These are phyloP conservation scores for Hypsizygus marmoreus DNA, from an alignment of 768 basidiomycete genomes.

Conservation along the genomic window DNA sequence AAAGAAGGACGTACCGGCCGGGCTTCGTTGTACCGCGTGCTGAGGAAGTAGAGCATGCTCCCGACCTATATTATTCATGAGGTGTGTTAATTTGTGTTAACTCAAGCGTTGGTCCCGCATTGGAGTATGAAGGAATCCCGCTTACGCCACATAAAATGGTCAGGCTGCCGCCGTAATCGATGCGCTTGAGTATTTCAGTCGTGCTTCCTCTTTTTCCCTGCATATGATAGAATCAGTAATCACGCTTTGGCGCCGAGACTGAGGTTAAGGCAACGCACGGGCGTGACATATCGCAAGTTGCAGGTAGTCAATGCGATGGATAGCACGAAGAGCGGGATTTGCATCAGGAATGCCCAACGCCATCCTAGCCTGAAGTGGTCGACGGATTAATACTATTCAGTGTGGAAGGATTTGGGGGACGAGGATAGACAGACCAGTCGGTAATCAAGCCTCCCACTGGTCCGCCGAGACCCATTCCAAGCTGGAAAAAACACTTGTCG, in stretches of 20 bases:
- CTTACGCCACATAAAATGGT: too few relatives aligned
- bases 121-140: too few relatives aligned
- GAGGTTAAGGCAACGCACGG: conserved; percentile 40
- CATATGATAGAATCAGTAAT: not conserved
- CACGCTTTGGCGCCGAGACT: not conserved
- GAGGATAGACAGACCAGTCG: conserved; percentile 49
- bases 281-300: conserved; percentile 65
- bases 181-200: conserved; percentile 65
- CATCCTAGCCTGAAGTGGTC: conserved; percentile 59
- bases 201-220: conserved; percentile 66
- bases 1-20: conserved; percentile 46
- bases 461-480: conserved; percentile 76
- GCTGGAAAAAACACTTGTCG: conserved; percentile 32
- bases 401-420: not conserved
- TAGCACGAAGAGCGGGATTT: conserved; percentile 64
- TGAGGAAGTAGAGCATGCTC: conserved; percentile 68
- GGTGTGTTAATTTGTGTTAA: too few relatives aligned
- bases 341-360: conserved; percentile 79
- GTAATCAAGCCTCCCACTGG: conserved; percentile 71
- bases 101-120: too few relatives aligned
- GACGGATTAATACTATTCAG: not conserved
- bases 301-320: conserved; percentile 59
- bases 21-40: conserved; percentile 68
- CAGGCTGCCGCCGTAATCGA: conserved; percentile 77
- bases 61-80: conserved; percentile 39